These are phyloP conservation scores for Gloeopeniophorella convolvens DNA, from an alignment of 768 basidiomycete species.

Conservation along the genomic window DNA sequence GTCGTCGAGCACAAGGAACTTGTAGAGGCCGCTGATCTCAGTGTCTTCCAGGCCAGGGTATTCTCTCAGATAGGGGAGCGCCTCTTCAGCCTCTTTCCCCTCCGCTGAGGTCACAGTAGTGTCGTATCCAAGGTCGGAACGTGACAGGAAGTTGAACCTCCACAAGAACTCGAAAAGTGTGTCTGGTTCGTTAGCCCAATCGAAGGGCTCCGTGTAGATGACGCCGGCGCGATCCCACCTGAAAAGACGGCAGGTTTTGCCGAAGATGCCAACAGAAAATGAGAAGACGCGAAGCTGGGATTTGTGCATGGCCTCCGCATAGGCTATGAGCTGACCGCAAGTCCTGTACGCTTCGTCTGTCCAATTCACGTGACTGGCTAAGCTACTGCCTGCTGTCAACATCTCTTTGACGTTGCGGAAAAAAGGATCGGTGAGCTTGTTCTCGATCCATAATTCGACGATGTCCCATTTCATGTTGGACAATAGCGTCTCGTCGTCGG, in stretches of 20 bases:
- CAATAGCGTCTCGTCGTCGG: too few species aligned
- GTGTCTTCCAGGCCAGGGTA: neutral
- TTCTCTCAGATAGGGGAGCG: neutral
- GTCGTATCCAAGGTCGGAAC: neutral
- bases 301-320: too few species aligned
- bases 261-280: neutral
- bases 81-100: neutral
- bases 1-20: neutral
- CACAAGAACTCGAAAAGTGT: neutral
- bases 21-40: neutral
- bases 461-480: too few species aligned
- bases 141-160: slow-evolving; percentile 1
- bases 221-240: slow-evolving; percentile 1
- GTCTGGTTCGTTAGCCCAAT: neutral
- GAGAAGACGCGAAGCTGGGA: neutral
- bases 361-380: too few species aligned
- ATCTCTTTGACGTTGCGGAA: too few species aligned
- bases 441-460: too few species aligned
- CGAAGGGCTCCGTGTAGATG: neutral
- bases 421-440: too few species aligned
- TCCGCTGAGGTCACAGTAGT: neutral
- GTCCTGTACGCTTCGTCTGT: too few species aligned
- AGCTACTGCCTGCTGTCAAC: too few species aligned
- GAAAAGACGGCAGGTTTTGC: neutral
- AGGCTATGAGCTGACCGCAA: too few species aligned